Conservation (phyloP, 306 rosid species). For the Styphnolobium japonicum region DNA sequence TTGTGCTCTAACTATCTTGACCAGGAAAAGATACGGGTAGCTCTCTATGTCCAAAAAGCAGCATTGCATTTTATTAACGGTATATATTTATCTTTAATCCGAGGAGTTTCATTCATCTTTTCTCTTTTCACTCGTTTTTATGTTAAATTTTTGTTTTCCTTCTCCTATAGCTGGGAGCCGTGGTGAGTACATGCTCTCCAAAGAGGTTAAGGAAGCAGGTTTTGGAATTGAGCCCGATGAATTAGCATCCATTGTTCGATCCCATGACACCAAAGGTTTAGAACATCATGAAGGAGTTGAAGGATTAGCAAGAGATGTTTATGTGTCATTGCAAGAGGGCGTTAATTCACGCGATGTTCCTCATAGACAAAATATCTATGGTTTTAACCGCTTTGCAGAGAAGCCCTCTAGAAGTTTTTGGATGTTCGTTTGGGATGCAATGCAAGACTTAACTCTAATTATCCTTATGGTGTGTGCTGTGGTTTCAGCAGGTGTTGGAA, state of each 20-base stretch:
- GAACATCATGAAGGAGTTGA: constrained; percentile 48
- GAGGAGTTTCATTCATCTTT: background rate
- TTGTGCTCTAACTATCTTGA: constrained; percentile 28
- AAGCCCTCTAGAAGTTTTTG: constrained; percentile 73
- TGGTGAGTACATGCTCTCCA: constrained; percentile 36
- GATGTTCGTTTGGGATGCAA: constrained; percentile 92
- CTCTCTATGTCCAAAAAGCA: constrained; percentile 74
- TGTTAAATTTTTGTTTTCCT: background rate
- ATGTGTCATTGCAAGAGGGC: constrained; percentile 54
- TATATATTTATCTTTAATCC: constrained; percentile 26
- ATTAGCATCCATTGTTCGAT: constrained; percentile 57
- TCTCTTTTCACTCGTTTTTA: background rate
- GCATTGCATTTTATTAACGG: constrained; percentile 77
- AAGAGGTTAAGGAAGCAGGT: constrained; percentile 60
- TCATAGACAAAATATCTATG: constrained; percentile 53
- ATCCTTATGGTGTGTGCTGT: constrained; percentile 70
- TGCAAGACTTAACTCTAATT: constrained; percentile 76
- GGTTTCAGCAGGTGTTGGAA: constrained; percentile 71
- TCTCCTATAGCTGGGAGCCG: constrained; percentile 56
- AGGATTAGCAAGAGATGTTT: constrained; percentile 57
- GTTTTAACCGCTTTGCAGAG: constrained; percentile 53
- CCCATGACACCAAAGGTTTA: constrained; percentile 56
- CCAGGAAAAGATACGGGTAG: constrained; percentile 78
- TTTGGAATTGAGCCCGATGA: constrained; percentile 61
- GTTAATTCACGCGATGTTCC: constrained; percentile 41